These are phyloP conservation scores for Fomitopsis pinicola DNA, from an alignment of 1,284 basidiomycete genomes.

Conservation along the genomic window DNA sequence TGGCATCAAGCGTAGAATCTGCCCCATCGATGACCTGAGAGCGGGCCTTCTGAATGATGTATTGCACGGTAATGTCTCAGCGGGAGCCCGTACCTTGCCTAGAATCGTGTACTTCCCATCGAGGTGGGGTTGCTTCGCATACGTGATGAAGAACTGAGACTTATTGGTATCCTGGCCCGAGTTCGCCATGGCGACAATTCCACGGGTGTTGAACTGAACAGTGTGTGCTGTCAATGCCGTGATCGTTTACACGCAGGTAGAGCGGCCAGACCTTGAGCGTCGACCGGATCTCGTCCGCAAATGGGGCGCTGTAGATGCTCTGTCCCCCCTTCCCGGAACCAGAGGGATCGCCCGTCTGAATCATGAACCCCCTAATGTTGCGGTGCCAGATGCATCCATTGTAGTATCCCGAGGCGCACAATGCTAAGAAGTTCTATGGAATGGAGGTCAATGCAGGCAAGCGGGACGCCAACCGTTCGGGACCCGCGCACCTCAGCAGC, in stretches of 20 bases:
- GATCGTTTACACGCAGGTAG: not conserved
- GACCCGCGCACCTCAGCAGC: constrained; percentile 73
- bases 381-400: constrained; percentile 88
- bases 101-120: constrained; percentile 96
- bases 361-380: constrained; percentile 95
- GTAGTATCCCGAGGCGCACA: constrained; percentile 89
- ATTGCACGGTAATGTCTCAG: not conserved
- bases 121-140: constrained; percentile 87
- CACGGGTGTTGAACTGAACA: constrained; percentile 84
- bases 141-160: constrained; percentile 93
- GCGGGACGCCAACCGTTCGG: not conserved
- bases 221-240: constrained; percentile 2
- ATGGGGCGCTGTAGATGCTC: constrained; percentile 84
- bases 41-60: not conserved
- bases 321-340: constrained; percentile 81
- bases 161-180: constrained; percentile 92
- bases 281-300: constrained; percentile 85
- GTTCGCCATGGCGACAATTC: constrained; percentile 97
- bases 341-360: constrained; percentile 86
- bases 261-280: constrained; percentile 74
- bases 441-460: not conserved
- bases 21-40: constrained; percentile 83
- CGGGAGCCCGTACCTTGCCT: constrained; percentile 45
- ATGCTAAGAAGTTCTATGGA: constrained; percentile 86
- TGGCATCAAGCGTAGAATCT: constrained; percentile 84